A percentile compares a stretch with the other conserved stretches of the same genome.
These are phyloP conservation scores for Mollisiaceae sp. DNA, from an alignment of 2,329 filamentous ascomycete genomes.

Conservation along the genomic window DNA sequence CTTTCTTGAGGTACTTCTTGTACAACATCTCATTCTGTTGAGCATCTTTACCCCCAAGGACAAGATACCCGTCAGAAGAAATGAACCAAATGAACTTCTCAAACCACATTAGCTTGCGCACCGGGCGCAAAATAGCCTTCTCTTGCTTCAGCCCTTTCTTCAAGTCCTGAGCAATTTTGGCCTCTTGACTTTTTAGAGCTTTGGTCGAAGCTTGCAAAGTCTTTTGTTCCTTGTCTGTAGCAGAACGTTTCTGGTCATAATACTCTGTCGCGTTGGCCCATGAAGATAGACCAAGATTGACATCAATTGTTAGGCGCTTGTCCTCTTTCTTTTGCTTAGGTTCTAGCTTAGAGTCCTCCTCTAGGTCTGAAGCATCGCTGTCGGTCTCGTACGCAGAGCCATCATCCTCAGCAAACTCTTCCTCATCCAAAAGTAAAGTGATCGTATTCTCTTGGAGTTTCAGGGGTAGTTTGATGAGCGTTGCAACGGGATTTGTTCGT, in stretches of 20 bases:
- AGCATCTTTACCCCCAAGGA: constrained; percentile 85
- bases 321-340: constrained; percentile 51
- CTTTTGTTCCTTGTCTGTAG: constrained; percentile 85
- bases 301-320: constrained; percentile 74
- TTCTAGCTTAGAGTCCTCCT: constrained; percentile 48
- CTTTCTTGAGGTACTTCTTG: constrained; percentile 80
- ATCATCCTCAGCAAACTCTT: constrained; percentile 61
- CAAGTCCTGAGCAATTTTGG: constrained; percentile 84
- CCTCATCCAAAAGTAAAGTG: constrained; percentile 75
- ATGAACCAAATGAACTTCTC: constrained; percentile 97
- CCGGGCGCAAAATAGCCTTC: constrained; percentile 82
- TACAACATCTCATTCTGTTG: constrained; percentile 95
- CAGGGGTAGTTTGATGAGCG: constrained; percentile 83
- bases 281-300: constrained; percentile 80
- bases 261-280: constrained; percentile 93
- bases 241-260: constrained; percentile 85
- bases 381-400: constrained; percentile 67
- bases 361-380: constrained; percentile 64
- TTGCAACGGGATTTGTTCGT: constrained; percentile 81
- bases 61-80: constrained; percentile 92
- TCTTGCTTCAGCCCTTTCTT: constrained; percentile 91
- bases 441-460: constrained; percentile 90
- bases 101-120: constrained; percentile 89
- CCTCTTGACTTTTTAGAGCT: constrained; percentile 87
- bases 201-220: constrained; percentile 80